Conservation (phyloP, 2,329 filamentous ascomycete genomes). For the Plenodomus lindquistii region DNA sequence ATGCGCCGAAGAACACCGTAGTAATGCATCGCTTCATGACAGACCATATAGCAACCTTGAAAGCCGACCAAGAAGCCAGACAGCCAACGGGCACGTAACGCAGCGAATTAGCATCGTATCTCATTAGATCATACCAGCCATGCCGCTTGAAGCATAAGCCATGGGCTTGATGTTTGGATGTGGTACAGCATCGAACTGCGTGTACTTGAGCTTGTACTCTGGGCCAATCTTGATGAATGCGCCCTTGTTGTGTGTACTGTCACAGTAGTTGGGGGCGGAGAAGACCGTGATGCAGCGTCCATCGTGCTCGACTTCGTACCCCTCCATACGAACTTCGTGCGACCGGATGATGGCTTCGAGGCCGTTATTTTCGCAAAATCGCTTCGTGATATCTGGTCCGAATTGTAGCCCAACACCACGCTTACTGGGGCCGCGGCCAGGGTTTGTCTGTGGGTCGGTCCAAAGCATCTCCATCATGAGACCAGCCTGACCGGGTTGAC, state of each 20-base stretch:
- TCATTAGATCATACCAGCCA: conserved; percentile 72
- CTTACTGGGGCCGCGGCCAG: conserved; percentile 92
- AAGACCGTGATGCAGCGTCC: conserved; percentile 98
- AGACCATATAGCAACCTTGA: conserved; percentile 15
- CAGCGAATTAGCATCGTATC: conserved; percentile 2
- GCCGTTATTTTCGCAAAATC: conserved; percentile 95
- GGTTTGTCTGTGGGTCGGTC: conserved; percentile 89
- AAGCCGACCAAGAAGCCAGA: neutral
- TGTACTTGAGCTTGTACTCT: conserved; percentile 87
- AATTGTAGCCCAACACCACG: conserved; percentile 96
- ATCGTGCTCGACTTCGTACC: conserved; percentile 97
- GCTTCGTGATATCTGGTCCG: conserved; percentile 92
- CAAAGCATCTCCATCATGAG: conserved; percentile 99
- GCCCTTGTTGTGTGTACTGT: conserved; percentile 96
- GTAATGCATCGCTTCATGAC: conserved; percentile 39
- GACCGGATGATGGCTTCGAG: conserved; percentile 94
- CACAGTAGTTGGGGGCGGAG: conserved; percentile 96
- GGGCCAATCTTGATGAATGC: conserved; percentile 96
- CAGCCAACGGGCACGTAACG: neutral
- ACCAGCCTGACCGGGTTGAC: conserved; percentile 88
- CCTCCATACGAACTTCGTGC: conserved; percentile 98
- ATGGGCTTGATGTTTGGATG: conserved; percentile 96
- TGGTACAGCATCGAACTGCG: conserved; percentile 94
- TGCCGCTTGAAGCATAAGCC: conserved; percentile 82
- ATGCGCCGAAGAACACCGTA: conserved; percentile 43